phyloP scores from a whole-genome alignment of 2,329 filamentous ascomycete genomes.

The Pseudogymnoascus pannorum region DNA sequence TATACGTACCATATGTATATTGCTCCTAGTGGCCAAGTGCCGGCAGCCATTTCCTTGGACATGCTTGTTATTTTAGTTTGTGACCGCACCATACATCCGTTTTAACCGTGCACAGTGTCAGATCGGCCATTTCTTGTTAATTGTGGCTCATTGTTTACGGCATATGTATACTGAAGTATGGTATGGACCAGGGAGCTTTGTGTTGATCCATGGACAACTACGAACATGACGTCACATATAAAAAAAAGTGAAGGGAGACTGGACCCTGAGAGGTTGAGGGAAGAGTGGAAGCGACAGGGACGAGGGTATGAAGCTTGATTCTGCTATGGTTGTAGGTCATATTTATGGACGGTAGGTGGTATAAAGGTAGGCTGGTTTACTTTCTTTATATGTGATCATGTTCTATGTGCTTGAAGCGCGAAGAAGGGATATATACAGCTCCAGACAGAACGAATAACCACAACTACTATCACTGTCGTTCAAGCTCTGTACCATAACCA shows the following conservation, averaged over 20 bases:
- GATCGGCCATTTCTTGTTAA: not conserved
- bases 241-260: not conserved
- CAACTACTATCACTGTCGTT: not conserved
- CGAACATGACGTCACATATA: not conserved
- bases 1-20: not conserved
- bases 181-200: not conserved
- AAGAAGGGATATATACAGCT: not conserved
- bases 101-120: not conserved
- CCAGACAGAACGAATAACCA: not conserved
- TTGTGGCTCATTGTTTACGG: not conserved
- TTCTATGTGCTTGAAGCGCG: not conserved
- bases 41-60: not conserved
- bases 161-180: not conserved
- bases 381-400: not conserved
- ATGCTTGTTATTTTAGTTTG: not conserved
- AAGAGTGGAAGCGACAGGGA: not conserved
- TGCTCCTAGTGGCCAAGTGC: not conserved
- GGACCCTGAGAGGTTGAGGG: not conserved
- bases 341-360: not conserved
- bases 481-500: constrained; percentile 7
- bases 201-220: not conserved
- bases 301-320: not conserved
- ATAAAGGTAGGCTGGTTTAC: not conserved
- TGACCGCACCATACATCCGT: not conserved
- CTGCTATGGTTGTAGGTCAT: not conserved